Conservation (phyloP, 1,284 basidiomycete species). For the Cryptococcus sp. region DNA sequence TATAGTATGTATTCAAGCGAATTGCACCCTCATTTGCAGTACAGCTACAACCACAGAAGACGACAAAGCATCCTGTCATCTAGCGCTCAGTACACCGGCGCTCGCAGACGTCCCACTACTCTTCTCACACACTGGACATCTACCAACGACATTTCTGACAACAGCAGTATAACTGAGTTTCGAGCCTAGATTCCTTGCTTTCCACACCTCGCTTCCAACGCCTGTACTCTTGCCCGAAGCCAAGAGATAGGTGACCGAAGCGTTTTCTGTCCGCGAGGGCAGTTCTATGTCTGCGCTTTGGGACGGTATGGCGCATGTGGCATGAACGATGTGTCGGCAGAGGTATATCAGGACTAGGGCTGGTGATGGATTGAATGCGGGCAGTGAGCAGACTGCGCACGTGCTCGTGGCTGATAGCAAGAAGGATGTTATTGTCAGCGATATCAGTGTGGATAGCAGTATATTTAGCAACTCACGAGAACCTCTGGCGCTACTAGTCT, state of each 20-base stretch:
- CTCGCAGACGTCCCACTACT: slow-evolving; percentile 1
- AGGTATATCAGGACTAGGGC: slow-evolving; percentile 68
- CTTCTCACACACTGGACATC: slow-evolving; percentile 70
- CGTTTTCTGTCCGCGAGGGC: slow-evolving; percentile 42
- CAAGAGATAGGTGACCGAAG: slow-evolving; percentile 55
- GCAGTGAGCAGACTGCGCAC: slow-evolving; percentile 67
- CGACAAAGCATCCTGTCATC: too few relatives aligned
- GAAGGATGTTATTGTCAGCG: neutral
- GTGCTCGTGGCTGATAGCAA: slow-evolving; percentile 58
- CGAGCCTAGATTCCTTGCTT: slow-evolving; percentile 36
- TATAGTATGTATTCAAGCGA: too few relatives aligned
- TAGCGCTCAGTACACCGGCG: too few relatives aligned
- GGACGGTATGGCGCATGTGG: slow-evolving; percentile 58
- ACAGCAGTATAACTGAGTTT: slow-evolving; percentile 63
- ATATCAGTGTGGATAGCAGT: neutral
- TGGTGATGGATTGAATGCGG: slow-evolving; percentile 55
- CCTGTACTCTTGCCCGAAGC: slow-evolving; percentile 69
- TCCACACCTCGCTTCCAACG: slow-evolving; percentile 41
- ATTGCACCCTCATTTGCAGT: too few relatives aligned
- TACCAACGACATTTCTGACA: slow-evolving; percentile 65
- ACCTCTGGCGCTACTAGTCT: slow-evolving; percentile 74
- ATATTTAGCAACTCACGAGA: slow-evolving; percentile 59
- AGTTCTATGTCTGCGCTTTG: slow-evolving; percentile 39
- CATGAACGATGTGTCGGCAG: slow-evolving; percentile 83
- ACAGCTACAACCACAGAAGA: too few relatives aligned